Evolutionary conservation across 805 yeast genomes (phyloP).

Genomic region (Zygosaccharomyces kombuchaensis): DNA sequence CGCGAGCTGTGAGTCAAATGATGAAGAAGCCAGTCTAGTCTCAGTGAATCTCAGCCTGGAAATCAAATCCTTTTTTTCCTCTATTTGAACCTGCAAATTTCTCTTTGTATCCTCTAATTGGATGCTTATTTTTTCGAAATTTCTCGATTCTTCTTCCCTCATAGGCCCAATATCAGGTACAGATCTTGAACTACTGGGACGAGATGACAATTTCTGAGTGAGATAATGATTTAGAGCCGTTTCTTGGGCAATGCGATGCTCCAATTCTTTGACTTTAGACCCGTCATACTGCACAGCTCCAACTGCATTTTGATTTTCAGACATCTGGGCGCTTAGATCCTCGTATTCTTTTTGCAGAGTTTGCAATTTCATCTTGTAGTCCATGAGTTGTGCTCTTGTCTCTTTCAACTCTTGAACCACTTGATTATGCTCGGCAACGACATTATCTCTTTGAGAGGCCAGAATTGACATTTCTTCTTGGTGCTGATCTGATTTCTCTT

Average conservation of each 20-base stretch:
- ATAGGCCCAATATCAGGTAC: background rate
- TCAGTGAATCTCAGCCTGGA: conserved; percentile 59
- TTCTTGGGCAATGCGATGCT: conserved; percentile 34
- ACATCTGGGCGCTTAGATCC: conserved; percentile 34
- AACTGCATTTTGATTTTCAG: conserved; percentile 8
- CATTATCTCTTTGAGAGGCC: conserved; percentile 32
- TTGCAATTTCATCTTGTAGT: conserved; percentile 27
- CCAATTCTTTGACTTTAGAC: conserved; percentile 36
- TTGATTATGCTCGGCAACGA: conserved; percentile 28
- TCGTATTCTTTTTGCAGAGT: conserved; percentile 42
- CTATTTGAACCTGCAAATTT: conserved; percentile 43
- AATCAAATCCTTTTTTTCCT: conserved; percentile 41
- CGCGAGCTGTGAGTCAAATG: conserved; percentile 51
- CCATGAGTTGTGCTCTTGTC: conserved; percentile 26
- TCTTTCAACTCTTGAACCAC: conserved; percentile 28
- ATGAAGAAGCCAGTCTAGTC: conserved; percentile 60
- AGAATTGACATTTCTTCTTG: conserved; percentile 26
- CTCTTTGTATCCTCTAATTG: conserved; percentile 52
- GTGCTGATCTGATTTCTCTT: conserved; percentile 26
- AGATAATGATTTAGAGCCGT: conserved; percentile 30
- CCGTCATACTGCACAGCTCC: conserved; percentile 33
- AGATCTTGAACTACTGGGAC: conserved; percentile 10
- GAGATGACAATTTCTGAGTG: conserved; percentile 27
- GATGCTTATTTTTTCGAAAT: conserved; percentile 43
- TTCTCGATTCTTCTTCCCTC: conserved; percentile 13